These are phyloP conservation scores for Chenopodium berlandieri DNA, from an alignment of 148 eudicot genomes.

Conservation along the genomic window DNA sequence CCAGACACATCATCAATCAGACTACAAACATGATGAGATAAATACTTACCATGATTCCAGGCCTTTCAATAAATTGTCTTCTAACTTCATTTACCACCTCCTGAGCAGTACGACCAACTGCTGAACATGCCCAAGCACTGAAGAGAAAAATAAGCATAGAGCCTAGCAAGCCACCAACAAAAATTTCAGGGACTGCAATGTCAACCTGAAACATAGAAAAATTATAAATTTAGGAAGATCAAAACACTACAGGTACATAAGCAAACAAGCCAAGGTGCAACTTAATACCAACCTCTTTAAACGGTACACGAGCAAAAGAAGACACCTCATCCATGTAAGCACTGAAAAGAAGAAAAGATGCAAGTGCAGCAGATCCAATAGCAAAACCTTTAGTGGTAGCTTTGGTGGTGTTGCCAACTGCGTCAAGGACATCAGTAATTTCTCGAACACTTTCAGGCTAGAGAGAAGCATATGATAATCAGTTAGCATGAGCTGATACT, in stretches of 20 bases:
- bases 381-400: constrained; percentile 99
- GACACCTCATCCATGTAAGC: constrained; percentile 99
- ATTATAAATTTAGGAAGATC: background rate
- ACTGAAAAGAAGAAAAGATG: constrained; percentile 97
- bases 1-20: constrained; percentile 1
- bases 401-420: constrained; percentile 98
- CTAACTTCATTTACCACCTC: constrained; percentile 99
- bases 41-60: constrained; percentile 86
- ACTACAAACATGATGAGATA: background rate
- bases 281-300: constrained; percentile 58
- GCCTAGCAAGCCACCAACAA: constrained; percentile 92
- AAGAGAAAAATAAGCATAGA: constrained; percentile 97
- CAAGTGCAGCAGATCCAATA: constrained; percentile 98
- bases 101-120: constrained; percentile 98
- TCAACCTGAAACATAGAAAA: constrained; percentile 63
- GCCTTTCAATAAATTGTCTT: constrained; percentile 97
- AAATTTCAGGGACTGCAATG: constrained; percentile 96
- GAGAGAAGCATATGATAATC: constrained; percentile 8
- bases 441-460: constrained; percentile 99
- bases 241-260: constrained; percentile 8
- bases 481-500: constrained; percentile 16
- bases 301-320: constrained; percentile 70
- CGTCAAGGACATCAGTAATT: constrained; percentile 96
- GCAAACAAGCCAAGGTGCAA: constrained; percentile 20
- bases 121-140: constrained; percentile 99